A percentile compares a stretch with the other conserved stretches of the same genome.
These are phyloP conservation scores for Plectosphaerella cucumerina DNA, from an alignment of 2,329 filamentous ascomycete genomes.

Conservation along the genomic window DNA sequence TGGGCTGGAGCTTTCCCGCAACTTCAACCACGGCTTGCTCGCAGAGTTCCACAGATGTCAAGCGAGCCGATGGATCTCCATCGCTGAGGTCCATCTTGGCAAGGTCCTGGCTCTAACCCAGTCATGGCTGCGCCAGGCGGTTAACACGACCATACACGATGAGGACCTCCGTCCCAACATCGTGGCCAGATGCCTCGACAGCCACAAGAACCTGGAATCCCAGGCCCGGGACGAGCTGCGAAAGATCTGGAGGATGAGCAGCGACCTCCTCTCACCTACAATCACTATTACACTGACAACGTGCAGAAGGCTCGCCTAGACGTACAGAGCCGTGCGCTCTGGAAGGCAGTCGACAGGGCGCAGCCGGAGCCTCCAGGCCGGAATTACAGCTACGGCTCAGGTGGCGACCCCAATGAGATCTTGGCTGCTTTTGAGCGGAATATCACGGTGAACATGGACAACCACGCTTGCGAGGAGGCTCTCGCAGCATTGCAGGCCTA, in stretches of 20 bases:
- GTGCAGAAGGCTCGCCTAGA: conserved; percentile 23
- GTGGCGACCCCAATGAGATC: too few relatives aligned
- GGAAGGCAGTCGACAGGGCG: not conserved
- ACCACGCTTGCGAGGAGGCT: conserved; percentile 23
- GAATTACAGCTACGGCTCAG: too few relatives aligned
- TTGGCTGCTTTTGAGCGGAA: conserved; percentile 9
- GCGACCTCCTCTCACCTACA: conserved; percentile 49
- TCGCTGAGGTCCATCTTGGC: conserved; percentile 27
- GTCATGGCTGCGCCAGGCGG: not conserved
- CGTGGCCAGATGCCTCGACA: conserved; percentile 33
- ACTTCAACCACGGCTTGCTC: conserved; percentile 56
- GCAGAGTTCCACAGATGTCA: conserved; percentile 57
- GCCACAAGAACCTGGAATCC: conserved; percentile 37
- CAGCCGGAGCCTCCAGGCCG: too few relatives aligned
- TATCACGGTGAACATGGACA: conserved; percentile 22
- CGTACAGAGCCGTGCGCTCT: not conserved
- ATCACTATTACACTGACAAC: conserved; percentile 37
- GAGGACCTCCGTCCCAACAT: conserved; percentile 20
- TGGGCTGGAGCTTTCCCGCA: conserved; percentile 52
- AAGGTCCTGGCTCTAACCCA: conserved; percentile 28
- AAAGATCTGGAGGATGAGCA: too few relatives aligned
- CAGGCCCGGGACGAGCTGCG: conserved; percentile 9
- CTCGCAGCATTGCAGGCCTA: conserved; percentile 34
- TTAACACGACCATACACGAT: not conserved
- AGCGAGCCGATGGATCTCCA: conserved; percentile 44